Evolutionary conservation across 306 rosid genomes (phyloP).

Genomic region (Pyrus pyrifolia): DNA sequence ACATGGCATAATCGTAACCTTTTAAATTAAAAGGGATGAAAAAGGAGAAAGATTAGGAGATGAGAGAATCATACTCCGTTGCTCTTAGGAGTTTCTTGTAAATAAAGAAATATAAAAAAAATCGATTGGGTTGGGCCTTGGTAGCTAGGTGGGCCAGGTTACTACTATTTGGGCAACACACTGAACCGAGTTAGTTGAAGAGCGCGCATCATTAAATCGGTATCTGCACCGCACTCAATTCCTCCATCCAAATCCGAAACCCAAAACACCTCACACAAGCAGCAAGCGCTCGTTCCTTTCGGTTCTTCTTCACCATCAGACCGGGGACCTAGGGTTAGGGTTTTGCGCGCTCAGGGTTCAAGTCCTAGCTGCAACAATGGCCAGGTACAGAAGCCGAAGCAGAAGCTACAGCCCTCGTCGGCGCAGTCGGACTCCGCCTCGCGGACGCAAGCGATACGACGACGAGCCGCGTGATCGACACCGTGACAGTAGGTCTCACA

Average conservation of each 20-base stretch:
- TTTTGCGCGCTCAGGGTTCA: slow-evolving; percentile 1
- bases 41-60: rapidly evolving
- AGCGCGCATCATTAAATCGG: not conserved
- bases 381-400: slow-evolving; percentile 82
- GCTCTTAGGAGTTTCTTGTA: no score
- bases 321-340: slow-evolving; percentile 30
- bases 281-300: not conserved
- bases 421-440: slow-evolving; percentile 79
- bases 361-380: slow-evolving; percentile 30
- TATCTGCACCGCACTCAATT: not conserved
- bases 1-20: rapidly evolving
- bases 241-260: not conserved
- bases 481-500: slow-evolving; percentile 52
- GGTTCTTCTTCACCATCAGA: not conserved
- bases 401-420: slow-evolving; percentile 88
- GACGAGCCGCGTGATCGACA: slow-evolving; percentile 61
- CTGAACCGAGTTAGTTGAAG: not conserved
- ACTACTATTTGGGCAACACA: not conserved
- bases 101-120: no score
- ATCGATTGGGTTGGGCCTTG: not conserved
- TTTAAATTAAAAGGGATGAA: no score
- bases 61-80: no score
- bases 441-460: slow-evolving; percentile 69
- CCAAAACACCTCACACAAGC: not conserved
- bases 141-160: not conserved